phyloP scores from a whole-genome alignment of 306 rosid genomes.

The Castanospermum australe region DNA sequence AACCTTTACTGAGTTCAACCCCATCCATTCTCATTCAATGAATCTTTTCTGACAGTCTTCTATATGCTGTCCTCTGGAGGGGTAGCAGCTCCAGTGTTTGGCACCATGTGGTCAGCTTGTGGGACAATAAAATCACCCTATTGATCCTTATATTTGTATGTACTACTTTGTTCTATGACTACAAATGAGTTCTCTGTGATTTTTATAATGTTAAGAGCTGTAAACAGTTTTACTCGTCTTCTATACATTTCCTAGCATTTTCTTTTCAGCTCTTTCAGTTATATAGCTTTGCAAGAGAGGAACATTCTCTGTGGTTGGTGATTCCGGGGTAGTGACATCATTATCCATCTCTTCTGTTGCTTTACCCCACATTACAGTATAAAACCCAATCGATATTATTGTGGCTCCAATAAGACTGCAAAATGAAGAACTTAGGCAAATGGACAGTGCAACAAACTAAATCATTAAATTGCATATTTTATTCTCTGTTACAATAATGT shows the following conservation, averaged over 20 bases:
- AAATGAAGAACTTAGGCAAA: neutral
- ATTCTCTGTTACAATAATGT: neutral
- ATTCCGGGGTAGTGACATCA: slow-evolving; percentile 28
- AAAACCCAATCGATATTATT: slow-evolving; percentile 2
- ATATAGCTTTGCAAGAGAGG: slow-evolving; percentile 40
- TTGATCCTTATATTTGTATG: neutral
- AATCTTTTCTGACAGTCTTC: neutral
- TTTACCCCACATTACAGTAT: slow-evolving; percentile 10
- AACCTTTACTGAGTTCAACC: too few relatives aligned
- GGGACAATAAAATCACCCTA: neutral
- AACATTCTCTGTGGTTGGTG: slow-evolving; percentile 31
- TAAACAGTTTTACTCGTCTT: neutral
- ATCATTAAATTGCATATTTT: neutral
- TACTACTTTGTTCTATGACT: neutral
- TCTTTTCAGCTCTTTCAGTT: slow-evolving; percentile 6
- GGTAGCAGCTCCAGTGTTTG: neutral
- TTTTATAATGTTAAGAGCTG: neutral
- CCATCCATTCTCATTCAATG: neutral
- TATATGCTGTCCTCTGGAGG: neutral
- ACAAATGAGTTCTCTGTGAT: neutral
- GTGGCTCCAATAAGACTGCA: slow-evolving; percentile 45
- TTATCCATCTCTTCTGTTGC: slow-evolving; percentile 19
- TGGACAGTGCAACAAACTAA: neutral
- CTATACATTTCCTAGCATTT: slow-evolving; percentile 19
- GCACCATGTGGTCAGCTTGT: neutral